Conservation (phyloP, 805 yeast species). For the Ogataea populi-albae region DNA sequence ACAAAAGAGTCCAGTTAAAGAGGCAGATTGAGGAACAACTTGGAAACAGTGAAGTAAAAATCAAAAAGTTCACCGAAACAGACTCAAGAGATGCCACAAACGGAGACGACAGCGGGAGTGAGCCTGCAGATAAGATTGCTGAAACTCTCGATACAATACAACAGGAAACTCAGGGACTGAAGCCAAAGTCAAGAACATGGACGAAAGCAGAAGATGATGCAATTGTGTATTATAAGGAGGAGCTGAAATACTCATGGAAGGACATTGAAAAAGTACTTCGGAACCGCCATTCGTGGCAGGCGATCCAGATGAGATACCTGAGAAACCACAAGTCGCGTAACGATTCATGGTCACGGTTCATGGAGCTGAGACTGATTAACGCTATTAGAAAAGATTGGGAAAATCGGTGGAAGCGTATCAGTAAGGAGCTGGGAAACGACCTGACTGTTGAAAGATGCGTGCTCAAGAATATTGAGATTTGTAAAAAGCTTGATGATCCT, state of each 20-base stretch:
- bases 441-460: constrained; percentile 31
- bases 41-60: constrained; percentile 4
- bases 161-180: constrained; percentile 4
- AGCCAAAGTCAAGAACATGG: constrained; percentile 26
- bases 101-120: constrained; percentile 4
- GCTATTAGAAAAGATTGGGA: constrained; percentile 40
- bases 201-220: constrained; percentile 36
- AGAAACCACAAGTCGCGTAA: constrained; percentile 37
- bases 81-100: constrained; percentile 3
- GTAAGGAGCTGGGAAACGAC: constrained; percentile 30
- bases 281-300: constrained; percentile 41
- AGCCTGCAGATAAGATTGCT: constrained; percentile 3
- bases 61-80: constrained; percentile 2
- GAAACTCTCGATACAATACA: constrained; percentile 5
- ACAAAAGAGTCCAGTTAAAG: constrained; percentile 28
- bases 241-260: constrained; percentile 37
- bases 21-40: constrained; percentile 16
- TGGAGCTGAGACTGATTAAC: constrained; percentile 31
- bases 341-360: constrained; percentile 34
- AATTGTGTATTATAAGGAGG: constrained; percentile 37
- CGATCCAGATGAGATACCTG: constrained; percentile 46
- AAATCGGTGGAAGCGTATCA: constrained; percentile 38
- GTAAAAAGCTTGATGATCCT: constrained; percentile 30
- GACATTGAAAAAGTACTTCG: constrained; percentile 33
- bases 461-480: constrained; percentile 30